These are phyloP conservation scores for Blastocrithidia nonstop DNA, from an alignment of 208 protist species.

Conservation along the genomic window DNA sequence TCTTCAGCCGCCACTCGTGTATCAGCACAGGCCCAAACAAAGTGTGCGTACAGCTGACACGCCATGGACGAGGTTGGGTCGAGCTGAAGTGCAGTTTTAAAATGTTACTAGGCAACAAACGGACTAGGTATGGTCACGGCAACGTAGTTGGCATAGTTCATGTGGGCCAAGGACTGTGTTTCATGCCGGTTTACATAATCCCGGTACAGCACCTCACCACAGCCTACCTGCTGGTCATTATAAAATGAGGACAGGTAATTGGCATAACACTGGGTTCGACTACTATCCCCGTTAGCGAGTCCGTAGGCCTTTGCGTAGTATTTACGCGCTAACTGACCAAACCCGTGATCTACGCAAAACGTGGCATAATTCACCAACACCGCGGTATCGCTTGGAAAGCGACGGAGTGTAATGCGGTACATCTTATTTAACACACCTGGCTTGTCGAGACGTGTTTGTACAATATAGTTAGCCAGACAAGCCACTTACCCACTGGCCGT, in stretches of 20 bases:
- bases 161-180: conserved; percentile 11
- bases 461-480: conserved; percentile 41
- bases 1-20: conserved; percentile 14
- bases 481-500: conserved; percentile 44
- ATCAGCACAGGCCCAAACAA: conserved; percentile 32
- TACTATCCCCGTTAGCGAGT: conserved; percentile 28
- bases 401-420: conserved; percentile 32
- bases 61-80: conserved; percentile 21
- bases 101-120: conserved; percentile 25
- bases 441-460: conserved; percentile 44
- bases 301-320: conserved; percentile 46
- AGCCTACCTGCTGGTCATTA: conserved; percentile 16
- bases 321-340: conserved; percentile 35
- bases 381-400: conserved; percentile 34
- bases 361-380: conserved; percentile 70
- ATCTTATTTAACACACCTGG: conserved; percentile 42
- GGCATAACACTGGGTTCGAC: conserved; percentile 53
- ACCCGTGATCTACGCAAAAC: conserved; percentile 43
- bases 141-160: conserved; percentile 57
- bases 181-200: conserved; percentile 22
- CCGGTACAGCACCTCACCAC: conserved; percentile 30
- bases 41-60: conserved; percentile 34
- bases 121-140: conserved; percentile 37
- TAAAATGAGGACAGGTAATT: conserved; percentile 39
- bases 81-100: conserved; percentile 35